Evolutionary conservation across 73 alveolate genomes (phyloP), one percentile per base, ranked within the genome.

Genomic region (Effrenium voratum): DNA sequence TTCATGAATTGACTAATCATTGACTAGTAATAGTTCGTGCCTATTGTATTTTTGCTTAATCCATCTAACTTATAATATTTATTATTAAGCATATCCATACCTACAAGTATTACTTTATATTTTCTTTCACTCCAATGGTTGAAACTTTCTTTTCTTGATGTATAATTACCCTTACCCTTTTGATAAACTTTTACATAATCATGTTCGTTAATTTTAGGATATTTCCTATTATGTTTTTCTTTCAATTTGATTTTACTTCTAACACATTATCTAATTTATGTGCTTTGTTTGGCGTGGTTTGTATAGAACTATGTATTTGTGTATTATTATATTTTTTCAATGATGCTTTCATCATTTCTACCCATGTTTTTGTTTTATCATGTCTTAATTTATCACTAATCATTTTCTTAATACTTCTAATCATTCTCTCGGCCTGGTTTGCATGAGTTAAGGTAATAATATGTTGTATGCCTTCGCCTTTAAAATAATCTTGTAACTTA

Each of bases 381-480:
- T 50, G n/a, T 57, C 79, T 36, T 0, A 84, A 57, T 43, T 80
- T n/a, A 36, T 50, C 79, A 57, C 52, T 77, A 50, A 84, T 84
- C 93, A 84, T 84, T n/a, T 84, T 84, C 93, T 84, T 84, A 55
- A 84, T 50, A 0, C 80, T 84, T 55, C 79, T 57, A 0, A 55
- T 84, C 5, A 57, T 36, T n/a, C 76, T 8, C 40, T 84, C 93
- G 24, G 79, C 93, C 1, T 50, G 52, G 38, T 50, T 50, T 5
- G 93, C 80, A 8, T 50, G 93, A 15, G 93, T 84, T 52, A 6
- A 36, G 22, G 93, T 84, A 41, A 55, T 55, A 40, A 36, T 55
- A 52, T 84, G 77, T 38, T 49, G 15, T 3, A 57, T 84, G 28
- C 79, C 79, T 34, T 84, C 80, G 4, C 30, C 79, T 4, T 84